These are phyloP conservation scores for Mortierella sp. DNA, from an alignment of 371 early-diverging fungal genomes.

Conservation along the genomic window DNA sequence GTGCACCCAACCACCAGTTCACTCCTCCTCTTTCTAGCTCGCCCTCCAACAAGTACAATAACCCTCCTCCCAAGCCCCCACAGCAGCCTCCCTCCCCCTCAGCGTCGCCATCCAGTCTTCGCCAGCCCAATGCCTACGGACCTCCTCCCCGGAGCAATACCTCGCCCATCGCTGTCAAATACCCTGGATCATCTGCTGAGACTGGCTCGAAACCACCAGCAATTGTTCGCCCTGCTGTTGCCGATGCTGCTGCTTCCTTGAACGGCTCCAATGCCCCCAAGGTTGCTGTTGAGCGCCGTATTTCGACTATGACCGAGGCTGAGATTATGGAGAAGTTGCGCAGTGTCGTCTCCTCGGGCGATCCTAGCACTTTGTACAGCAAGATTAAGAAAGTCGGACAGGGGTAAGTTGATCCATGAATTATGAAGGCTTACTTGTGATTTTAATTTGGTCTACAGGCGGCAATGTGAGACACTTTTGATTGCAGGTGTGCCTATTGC, in stretches of 20 bases:
- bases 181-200: constrained; percentile 6
- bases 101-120: constrained; percentile 32
- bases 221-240: constrained; percentile 38
- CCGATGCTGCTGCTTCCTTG: constrained; percentile 48
- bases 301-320: constrained; percentile 90
- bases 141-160: constrained; percentile 32
- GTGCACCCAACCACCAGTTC: constrained; percentile 37
- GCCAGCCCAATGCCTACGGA: constrained; percentile 42
- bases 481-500: not conserved
- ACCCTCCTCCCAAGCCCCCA: constrained; percentile 30
- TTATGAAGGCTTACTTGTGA: too few species aligned
- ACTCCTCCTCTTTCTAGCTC: constrained; percentile 44
- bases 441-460: too few species aligned
- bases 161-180: constrained; percentile 12
- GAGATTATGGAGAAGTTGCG: constrained; percentile 94
- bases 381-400: constrained; percentile 97
- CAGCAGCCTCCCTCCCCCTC: constrained; percentile 33
- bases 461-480: not conserved
- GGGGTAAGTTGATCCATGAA: constrained; percentile 70
- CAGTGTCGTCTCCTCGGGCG: constrained; percentile 88
- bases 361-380: constrained; percentile 89
- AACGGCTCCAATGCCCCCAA: constrained; percentile 61
- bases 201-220: constrained; percentile 27
- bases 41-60: constrained; percentile 31
- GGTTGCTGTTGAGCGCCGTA: constrained; percentile 72